Base-by-base conservation (phyloP, 129 eudicot genomes). In the Sambucus nigra region DNA sequence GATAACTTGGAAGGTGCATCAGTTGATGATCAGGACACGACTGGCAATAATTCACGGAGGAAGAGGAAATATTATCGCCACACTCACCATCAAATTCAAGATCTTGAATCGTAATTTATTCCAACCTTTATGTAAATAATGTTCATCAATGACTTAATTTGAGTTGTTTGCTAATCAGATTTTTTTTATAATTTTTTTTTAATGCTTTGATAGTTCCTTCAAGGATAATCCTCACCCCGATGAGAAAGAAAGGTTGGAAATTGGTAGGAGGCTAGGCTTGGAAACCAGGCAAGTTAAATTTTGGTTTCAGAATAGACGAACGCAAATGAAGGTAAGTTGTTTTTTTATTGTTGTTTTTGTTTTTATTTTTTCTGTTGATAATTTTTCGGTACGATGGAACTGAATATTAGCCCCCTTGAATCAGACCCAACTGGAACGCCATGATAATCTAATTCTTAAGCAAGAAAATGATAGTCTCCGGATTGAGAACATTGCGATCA, bases 251-350 rank as follows among this genome's bases (percentile, higher is more conserved):
- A 72, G 96, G 50, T 47, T 72, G 59, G 94, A 86, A 38, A 81
- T 87, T 51, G 94, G 89, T 16, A 77, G 73, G 79, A 76, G 64
- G 51, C 72, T 87, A 46, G 59, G 66, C 62, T 72, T 87, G 83
- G 94, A 80, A 63, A 73, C 59, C 72, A 83, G 68, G 52, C 94
- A 87, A 70, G 96, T 87, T 41, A 80, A 87, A 51, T 82, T 80
- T 73, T 87, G 96, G 96, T 87, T 87, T 68, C 96, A 87, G 53
- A 87, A 87, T 58, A 68, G 94, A 63, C 70, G 96, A 61, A 87
- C 96, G 41, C 94, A 87, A 74, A 64, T 83, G 96, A 87, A 83
- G 96, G 96, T 82, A 63, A 69, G 46, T 54, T 16, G 4, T 15
- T 32, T 0, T 28, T 9, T n/a, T 16, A 2, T 5, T 39, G 17